Conservation (phyloP, 2,329 filamentous ascomycete species). For the Fulvia fulva region DNA sequence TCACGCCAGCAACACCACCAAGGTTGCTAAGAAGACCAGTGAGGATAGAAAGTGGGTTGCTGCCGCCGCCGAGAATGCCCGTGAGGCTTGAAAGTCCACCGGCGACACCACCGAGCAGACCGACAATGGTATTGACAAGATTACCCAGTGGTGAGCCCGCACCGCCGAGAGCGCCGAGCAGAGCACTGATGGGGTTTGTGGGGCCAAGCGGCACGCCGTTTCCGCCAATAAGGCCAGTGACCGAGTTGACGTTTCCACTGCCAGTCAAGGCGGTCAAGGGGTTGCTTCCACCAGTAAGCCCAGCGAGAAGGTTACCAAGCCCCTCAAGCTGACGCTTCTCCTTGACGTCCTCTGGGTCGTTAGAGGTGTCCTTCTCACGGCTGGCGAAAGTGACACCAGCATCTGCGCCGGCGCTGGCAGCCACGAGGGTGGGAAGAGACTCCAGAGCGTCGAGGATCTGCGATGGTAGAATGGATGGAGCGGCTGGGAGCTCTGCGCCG, state of each 20-base stretch:
- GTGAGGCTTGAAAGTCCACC: background rate
- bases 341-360: background rate
- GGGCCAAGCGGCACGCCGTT: too few relatives aligned
- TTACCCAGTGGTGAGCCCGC: conserved; percentile 1
- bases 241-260: background rate
- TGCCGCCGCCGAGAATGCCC: background rate
- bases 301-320: background rate
- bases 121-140: too few relatives aligned
- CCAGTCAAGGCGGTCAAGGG: background rate
- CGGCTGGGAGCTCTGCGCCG: background rate
- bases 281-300: background rate
- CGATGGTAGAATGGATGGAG: background rate
- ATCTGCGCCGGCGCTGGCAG: background rate
- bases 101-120: background rate
- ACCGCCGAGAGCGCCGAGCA: conserved; percentile 4
- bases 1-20: background rate
- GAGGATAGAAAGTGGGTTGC: conserved; percentile 3
- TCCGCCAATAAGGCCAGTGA: conserved; percentile 5
- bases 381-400: background rate
- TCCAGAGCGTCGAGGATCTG: background rate
- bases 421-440: background rate
- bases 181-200: conserved; percentile 4
- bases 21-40: conserved; percentile 9
- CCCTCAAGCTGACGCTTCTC: background rate
- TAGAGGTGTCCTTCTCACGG: background rate